Base-by-base conservation (phyloP, 164 flowering plant genomes). In the Kalanchoe fedtschenkoi region DNA sequence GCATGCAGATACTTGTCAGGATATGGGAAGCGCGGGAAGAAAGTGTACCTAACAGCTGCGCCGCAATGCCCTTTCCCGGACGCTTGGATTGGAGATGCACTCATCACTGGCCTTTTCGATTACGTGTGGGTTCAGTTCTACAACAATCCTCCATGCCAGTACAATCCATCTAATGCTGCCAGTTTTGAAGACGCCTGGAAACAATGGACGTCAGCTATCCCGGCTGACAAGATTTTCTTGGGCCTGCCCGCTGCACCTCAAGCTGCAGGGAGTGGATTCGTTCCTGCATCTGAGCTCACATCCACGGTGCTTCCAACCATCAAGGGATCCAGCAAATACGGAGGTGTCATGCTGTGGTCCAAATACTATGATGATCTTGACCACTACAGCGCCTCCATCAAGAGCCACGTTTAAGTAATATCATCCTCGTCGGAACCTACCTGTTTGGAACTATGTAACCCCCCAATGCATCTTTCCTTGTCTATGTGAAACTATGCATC, bases 291-390 rank as follows among this genome's bases (percentile, higher is more conserved):
- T 5, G 58, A 55, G 30, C 58, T 55, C 22, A 55, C 33, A 11
- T 55, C 58, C 4, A 28, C 13, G 2, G 30, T 55, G 6, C 58
- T 55, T 28, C 34, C 34, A 8, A 32, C 22, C 34, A 22, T 55
- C 30, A 55, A 55, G 58, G 34, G 58, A 11, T 55, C 58, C 10
- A 14, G 32, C 16, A 55, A 55, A 55, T 55, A 55, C 17, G 58
- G 58, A 55, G 58, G 58, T 11, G 58, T 55, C 7, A 55, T 55
- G 58, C 33, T 55, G 34, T 55, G 58, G 58, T 55, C 34, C 21
- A 55, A 55, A 32, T 55, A 55, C 58, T 55, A 55, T 55, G 58
- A 55, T 55, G 58, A 55, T 55, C 58, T 55, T 55, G 58, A 55
- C 34, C 15, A 32, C 5, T 55, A 55, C 15, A 55, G 58, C 26